Conservation (phyloP, 2,329 filamentous ascomycete species). For the Domatiomyces globalis region DNA sequence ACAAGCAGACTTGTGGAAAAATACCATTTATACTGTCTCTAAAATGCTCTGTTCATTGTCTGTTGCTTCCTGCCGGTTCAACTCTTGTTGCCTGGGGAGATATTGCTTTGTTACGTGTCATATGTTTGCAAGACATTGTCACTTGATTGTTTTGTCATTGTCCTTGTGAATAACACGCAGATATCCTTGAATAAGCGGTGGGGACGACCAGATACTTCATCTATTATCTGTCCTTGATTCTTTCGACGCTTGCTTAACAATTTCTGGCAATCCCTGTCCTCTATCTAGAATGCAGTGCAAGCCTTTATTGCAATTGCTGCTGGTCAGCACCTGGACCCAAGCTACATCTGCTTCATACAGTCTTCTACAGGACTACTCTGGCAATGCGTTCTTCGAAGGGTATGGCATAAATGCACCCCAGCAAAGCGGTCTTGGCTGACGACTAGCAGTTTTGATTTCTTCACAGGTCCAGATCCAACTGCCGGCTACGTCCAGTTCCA, state of each 20-base stretch:
- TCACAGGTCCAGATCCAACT: conserved; percentile 33
- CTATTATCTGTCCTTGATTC: neutral
- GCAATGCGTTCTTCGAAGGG: conserved; percentile 34
- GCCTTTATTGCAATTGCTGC: conserved; percentile 6
- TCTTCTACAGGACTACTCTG: conserved; percentile 30
- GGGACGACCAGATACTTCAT: neutral
- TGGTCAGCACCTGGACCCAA: conserved; percentile 10
- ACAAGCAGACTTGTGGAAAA: neutral
- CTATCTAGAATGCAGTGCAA: neutral
- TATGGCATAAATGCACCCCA: neutral
- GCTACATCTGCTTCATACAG: conserved; percentile 22
- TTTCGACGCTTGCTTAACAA: neutral
- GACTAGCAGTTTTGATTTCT: conserved; percentile 31
- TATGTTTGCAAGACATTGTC: neutral
- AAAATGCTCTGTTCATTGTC: no score
- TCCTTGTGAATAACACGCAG: neutral
- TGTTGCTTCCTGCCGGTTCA: no score
- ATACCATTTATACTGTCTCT: neutral
- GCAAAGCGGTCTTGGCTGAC: neutral
- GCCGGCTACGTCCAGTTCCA: conserved; percentile 39
- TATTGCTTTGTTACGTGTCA: neutral
- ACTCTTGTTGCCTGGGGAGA: neutral
- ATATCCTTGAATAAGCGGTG: neutral
- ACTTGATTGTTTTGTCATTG: neutral
- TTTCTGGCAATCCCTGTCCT: neutral